Evolutionary conservation across 176 grass and related monocot genomes (phyloP).

Genomic region (Oryza officinalis): DNA sequence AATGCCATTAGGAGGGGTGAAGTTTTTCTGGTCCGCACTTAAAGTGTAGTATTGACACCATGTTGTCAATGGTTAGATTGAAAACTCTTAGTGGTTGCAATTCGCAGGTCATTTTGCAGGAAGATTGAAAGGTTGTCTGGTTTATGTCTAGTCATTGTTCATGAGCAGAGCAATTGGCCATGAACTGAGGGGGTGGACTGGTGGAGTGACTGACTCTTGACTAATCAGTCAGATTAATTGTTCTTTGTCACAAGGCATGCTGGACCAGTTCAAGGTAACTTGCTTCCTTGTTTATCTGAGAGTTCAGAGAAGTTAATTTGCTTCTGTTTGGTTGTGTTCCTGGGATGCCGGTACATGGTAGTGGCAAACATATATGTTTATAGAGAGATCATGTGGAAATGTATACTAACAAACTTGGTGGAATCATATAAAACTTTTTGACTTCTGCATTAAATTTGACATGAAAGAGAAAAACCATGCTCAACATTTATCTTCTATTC

Average conservation of each 20-base stretch:
- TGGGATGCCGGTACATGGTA: neutral
- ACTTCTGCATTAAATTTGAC: neutral
- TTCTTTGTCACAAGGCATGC: neutral
- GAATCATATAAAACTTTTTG: neutral
- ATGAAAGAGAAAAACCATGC: neutral
- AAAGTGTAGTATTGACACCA: conserved; percentile 22
- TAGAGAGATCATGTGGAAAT: neutral
- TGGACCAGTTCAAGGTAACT: neutral
- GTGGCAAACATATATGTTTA: neutral
- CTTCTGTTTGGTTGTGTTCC: neutral
- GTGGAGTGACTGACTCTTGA: neutral
- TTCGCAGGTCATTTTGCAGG: conserved; percentile 3
- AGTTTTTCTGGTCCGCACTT: conserved; percentile 13
- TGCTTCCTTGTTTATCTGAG: neutral
- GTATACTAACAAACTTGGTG: neutral
- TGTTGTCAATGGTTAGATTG: conserved; percentile 24
- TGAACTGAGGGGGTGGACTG: neutral
- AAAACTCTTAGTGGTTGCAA: conserved; percentile 22
- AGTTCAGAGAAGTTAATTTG: neutral
- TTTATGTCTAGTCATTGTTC: neutral
- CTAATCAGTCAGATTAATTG: conserved; percentile 21
- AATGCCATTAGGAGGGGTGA: neutral
- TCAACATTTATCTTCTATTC: neutral
- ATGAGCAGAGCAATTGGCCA: neutral
- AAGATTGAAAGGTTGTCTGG: neutral